These are phyloP conservation scores for Coemansia sp. DNA, from an alignment of 192 early-diverging fungal genomes.

Conservation along the genomic window DNA sequence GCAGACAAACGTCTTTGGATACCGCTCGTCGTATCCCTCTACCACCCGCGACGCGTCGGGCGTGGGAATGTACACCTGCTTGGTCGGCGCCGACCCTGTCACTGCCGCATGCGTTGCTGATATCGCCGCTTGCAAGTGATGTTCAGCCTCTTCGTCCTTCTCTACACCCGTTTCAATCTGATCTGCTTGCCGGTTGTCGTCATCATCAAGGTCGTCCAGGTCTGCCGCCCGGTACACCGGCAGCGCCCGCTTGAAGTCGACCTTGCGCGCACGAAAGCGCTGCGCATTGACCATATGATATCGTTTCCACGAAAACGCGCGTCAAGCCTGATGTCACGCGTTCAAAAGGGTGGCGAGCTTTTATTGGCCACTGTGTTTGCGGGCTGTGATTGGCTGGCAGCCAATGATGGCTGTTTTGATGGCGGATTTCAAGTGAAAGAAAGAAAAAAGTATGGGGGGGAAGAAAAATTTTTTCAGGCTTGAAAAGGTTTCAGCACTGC, in stretches of 20 bases:
- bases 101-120: constrained; percentile 69
- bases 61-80: constrained; percentile 81
- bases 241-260: constrained; percentile 82
- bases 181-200: constrained; percentile 58
- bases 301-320: not conserved
- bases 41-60: constrained; percentile 81
- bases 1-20: constrained; percentile 64
- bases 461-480: constrained; percentile 3
- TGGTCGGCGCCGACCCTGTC: constrained; percentile 55
- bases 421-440: constrained; percentile 8
- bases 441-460: not conserved
- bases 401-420: not conserved
- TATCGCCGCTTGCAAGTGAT: constrained; percentile 91
- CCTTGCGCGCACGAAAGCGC: constrained; percentile 78
- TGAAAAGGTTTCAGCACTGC: too few species aligned
- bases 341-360: not conserved
- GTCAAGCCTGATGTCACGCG: not conserved
- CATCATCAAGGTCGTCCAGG: constrained; percentile 79
- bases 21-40: constrained; percentile 67
- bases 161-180: constrained; percentile 87
- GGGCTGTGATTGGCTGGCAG: constrained; percentile 21
- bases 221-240: constrained; percentile 78
- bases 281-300: constrained; percentile 55
- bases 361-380: constrained; percentile 2
- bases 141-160: constrained; percentile 94